Evolutionary conservation across 2,329 filamentous ascomycete genomes (phyloP).

Genomic region (Colletotrichum australisinense): DNA sequence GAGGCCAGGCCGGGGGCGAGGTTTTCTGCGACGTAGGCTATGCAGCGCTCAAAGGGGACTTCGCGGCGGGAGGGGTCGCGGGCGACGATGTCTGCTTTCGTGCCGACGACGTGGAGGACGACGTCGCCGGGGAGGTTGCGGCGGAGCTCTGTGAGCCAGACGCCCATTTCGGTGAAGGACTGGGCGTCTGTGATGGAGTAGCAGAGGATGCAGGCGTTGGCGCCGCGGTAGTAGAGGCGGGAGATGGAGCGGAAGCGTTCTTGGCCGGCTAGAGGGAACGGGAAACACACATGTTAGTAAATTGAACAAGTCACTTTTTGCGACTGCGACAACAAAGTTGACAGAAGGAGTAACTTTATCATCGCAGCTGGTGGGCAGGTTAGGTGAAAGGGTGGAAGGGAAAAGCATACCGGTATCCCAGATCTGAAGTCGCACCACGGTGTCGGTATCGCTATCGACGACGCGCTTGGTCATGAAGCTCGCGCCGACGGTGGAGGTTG

Average conservation of each 20-base stretch:
- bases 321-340: neutral
- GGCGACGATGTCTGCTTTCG: slow-evolving; percentile 90
- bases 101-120: slow-evolving; percentile 94
- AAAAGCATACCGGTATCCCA: slow-evolving; percentile 82
- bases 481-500: slow-evolving; percentile 80
- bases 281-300: neutral
- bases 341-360: neutral
- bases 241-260: slow-evolving; percentile 96
- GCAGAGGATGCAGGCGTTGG: slow-evolving; percentile 92
- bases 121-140: slow-evolving; percentile 82
- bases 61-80: slow-evolving; percentile 82
- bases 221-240: slow-evolving; percentile 94
- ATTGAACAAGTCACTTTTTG: neutral
- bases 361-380: too few relatives aligned
- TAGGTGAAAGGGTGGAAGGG: neutral
- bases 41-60: slow-evolving; percentile 94
- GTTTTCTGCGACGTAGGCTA: slow-evolving; percentile 94
- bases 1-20: slow-evolving; percentile 77
- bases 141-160: slow-evolving; percentile 88
- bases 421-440: slow-evolving; percentile 90
- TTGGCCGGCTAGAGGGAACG: slow-evolving; percentile 73
- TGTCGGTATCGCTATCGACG: slow-evolving; percentile 85
- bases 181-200: slow-evolving; percentile 91
- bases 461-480: slow-evolving; percentile 85
- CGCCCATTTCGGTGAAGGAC: slow-evolving; percentile 92